Conservation (phyloP, 2,329 filamentous ascomycete genomes). For the Chaetomium olivaceum region DNA sequence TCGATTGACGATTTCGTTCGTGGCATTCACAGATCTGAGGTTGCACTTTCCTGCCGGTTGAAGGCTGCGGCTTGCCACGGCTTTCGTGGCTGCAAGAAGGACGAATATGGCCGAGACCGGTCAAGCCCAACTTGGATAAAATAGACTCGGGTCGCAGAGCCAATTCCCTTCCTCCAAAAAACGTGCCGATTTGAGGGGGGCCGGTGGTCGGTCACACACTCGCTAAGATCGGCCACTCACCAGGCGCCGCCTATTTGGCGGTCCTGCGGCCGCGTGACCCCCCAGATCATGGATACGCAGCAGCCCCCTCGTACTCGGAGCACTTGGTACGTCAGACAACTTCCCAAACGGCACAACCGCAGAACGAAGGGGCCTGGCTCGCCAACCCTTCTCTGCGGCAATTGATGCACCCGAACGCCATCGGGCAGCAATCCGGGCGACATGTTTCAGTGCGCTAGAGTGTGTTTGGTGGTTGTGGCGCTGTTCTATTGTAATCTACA, state of each 20-base stretch:
- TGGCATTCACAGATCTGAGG: no score
- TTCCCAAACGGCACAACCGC: constrained; percentile 4
- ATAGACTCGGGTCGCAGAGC: background rate
- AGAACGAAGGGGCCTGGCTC: constrained; percentile 2
- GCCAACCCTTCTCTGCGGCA: background rate
- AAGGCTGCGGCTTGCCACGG: background rate
- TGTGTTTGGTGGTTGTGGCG: background rate
- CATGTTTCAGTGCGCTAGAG: background rate
- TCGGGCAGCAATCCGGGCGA: background rate
- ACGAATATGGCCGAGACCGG: background rate
- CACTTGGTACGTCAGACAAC: background rate
- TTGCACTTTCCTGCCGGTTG: background rate
- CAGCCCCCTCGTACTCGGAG: background rate
- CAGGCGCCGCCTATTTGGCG: constrained; percentile 5
- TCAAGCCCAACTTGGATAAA: constrained; percentile 1
- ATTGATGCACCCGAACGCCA: background rate
- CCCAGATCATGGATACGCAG: background rate
- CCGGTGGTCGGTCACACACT: background rate
- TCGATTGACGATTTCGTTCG: background rate
- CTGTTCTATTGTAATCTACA: background rate
- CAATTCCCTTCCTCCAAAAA: background rate
- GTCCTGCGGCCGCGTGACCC: constrained; percentile 13
- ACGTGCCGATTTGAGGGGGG: background rate
- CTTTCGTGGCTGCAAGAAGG: background rate
- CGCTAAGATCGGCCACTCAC: constrained; percentile 13